phyloP scores from a whole-genome alignment of 176 grass and related monocot genomes.

The Hsuehochloa calcarea region DNA sequence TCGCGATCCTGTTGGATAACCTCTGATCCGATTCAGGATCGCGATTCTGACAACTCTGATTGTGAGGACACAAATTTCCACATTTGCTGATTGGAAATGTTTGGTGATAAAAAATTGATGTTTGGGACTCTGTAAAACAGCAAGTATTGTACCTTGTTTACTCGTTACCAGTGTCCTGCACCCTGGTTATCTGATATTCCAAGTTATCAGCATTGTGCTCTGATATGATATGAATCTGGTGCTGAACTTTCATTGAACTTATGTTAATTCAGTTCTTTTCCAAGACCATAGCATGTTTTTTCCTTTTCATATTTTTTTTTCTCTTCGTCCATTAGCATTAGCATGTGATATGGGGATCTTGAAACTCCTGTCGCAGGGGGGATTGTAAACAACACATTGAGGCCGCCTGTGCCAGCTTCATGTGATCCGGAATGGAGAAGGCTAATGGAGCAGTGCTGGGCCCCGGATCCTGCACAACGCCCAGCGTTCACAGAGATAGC shows the following conservation, averaged over 20 bases:
- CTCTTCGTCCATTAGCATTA: neutral
- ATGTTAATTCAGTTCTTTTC: neutral
- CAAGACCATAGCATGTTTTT: neutral
- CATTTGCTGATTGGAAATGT: neutral
- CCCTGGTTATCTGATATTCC: neutral
- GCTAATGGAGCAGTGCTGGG: conserved; percentile 85
- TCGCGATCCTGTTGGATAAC: no score
- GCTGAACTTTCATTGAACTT: neutral
- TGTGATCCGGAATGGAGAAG: conserved; percentile 73
- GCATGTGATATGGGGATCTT: neutral
- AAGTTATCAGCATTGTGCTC: neutral
- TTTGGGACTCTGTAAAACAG: neutral
- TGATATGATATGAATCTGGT: neutral
- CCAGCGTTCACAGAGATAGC: conserved; percentile 85
- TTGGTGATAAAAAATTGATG: neutral
- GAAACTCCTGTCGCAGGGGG: conserved; percentile 47
- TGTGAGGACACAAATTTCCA: neutral
- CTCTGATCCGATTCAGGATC: no score
- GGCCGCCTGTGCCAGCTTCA: conserved; percentile 60
- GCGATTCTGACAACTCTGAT: no score
- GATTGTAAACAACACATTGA: conserved; percentile 80
- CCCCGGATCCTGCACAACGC: conserved; percentile 65
- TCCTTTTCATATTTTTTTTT: neutral
- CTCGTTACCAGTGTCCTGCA: neutral
- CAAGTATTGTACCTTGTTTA: neutral